phyloP scores from a whole-genome alignment of 352 stramenopile species.

The Phytophthora kernoviae region DNA sequence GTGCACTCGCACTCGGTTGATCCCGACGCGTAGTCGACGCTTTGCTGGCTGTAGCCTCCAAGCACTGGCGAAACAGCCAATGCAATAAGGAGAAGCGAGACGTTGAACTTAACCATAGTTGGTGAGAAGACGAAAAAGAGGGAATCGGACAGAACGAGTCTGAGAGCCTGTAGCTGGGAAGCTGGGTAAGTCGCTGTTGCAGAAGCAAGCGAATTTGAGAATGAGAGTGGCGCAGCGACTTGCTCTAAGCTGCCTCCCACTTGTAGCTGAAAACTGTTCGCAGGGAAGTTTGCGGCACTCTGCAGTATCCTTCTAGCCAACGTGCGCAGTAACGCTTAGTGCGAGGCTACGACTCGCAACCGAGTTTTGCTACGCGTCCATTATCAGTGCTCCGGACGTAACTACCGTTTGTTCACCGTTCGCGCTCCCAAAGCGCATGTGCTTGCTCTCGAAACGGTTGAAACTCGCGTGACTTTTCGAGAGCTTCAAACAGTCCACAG shows the following conservation, averaged over 20 bases:
- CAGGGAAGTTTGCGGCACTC: conserved; percentile 5
- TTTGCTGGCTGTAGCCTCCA: conserved; percentile 5
- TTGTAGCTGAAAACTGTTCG: neutral
- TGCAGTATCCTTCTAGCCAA: neutral
- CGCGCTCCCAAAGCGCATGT: no score
- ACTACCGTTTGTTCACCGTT: no score
- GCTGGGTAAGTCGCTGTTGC: conserved; percentile 32
- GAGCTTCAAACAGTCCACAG: no score
- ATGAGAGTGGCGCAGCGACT: conserved; percentile 20
- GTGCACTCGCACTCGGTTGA: neutral
- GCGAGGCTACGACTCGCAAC: neutral
- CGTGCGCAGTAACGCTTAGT: conserved; percentile 4
- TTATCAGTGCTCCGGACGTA: no score
- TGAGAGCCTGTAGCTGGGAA: conserved; percentile 4
- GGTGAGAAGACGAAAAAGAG: conserved; percentile 9
- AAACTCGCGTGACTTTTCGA: no score
- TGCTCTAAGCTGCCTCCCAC: neutral
- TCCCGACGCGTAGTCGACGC: conserved; percentile 9
- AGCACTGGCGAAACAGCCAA: conserved; percentile 17
- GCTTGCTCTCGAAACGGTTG: no score
- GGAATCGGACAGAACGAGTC: neutral
- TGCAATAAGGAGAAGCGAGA: conserved; percentile 27
- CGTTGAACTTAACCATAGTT: conserved; percentile 46
- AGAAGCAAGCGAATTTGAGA: conserved; percentile 34
- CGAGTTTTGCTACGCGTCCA: no score